phyloP scores from a whole-genome alignment of 2,329 filamentous ascomycete genomes.

The Lasiodiplodia theobromae region DNA sequence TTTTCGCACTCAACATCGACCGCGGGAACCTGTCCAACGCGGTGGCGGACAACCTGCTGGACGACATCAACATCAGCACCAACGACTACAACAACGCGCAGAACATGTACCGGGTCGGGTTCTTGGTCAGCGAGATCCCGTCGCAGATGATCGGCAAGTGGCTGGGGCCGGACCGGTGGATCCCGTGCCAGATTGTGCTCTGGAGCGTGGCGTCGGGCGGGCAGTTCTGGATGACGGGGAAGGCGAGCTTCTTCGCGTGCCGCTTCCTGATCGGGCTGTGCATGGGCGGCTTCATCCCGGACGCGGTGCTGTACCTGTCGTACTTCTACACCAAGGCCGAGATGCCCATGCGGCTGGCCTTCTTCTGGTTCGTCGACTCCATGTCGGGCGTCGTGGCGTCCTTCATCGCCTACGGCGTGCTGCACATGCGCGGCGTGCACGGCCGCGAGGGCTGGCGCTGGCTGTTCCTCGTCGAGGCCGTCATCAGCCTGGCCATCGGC shows the following conservation, averaged over 20 bases:
- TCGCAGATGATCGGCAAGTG: conserved; percentile 57
- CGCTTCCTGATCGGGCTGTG: conserved; percentile 57
- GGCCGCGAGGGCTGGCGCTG: conserved; percentile 66
- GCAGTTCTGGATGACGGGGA: conserved; percentile 13
- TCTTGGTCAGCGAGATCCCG: conserved; percentile 63
- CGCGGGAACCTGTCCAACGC: conserved; percentile 53
- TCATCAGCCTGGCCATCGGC: conserved; percentile 62
- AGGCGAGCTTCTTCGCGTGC: conserved; percentile 45
- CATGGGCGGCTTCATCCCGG: conserved; percentile 66
- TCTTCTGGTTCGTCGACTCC: conserved; percentile 73
- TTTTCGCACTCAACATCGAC: conserved; percentile 62
- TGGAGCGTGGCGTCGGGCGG: conserved; percentile 70
- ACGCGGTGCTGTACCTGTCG: conserved; percentile 70
- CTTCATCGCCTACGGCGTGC: conserved; percentile 63
- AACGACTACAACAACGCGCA: conserved; percentile 50
- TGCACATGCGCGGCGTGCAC: conserved; percentile 67
- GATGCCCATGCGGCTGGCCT: conserved; percentile 67
- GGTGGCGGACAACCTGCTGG: conserved; percentile 44
- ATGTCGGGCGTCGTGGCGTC: conserved; percentile 56
- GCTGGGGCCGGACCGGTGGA: conserved; percentile 53
- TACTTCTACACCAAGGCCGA: conserved; percentile 67
- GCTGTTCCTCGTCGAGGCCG: conserved; percentile 69
- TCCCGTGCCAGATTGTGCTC: conserved; percentile 67
- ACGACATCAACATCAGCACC: conserved; percentile 43
- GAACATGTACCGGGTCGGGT: conserved; percentile 77